Evolutionary conservation across 352 stramenopile genomes (phyloP), one percentile per base, ranked within the genome.

Genomic region (Pythium rishiriense): DNA sequence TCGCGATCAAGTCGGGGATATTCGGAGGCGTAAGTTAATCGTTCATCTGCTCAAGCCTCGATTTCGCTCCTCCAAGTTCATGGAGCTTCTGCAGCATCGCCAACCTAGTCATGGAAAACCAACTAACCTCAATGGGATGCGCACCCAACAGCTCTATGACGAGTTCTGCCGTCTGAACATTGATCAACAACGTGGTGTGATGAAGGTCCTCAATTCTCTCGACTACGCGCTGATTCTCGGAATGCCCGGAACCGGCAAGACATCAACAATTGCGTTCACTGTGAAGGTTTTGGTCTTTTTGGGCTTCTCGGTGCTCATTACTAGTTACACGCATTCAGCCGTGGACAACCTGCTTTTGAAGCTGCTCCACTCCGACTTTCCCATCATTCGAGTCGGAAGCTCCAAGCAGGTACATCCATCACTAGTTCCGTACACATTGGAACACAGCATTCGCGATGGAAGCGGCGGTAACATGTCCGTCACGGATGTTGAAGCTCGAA

Each of bases 281-380:
- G 92, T 98, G 51, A 83, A 93, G 7, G 72, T 98, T 22, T 66
- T 99, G 43, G 70, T 98, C 15, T 94, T 91, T 28, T 69, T 91
- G 15, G 96, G 96, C 1, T 93, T 97, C 56, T 93, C 92, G 12
- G 97, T 99, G 29, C 78, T 99, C 7, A 81, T 99, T 28, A 98
- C 96, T 25, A 97, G 91, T 42, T 99, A 99, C 71, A 99, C 98
- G 4, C 96, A 99, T 74, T 94, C 92, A 7, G 98, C 97, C 28
- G 96, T 99, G n/a, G 98, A 99, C 69, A 98, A 98, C 68, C 63
- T 99, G 29, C 53, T 99, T 26, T 72, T 97, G 19, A 99, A 99
- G 72, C 74, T 99, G 11, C 69, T 93, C 4, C 62, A 64, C 22
- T 63, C 66, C 35, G 64, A 90, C 10, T 51, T 93, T 3, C 72